Percentiles rank a stretch among this genome's conserved stretches.
Evolutionary conservation across 352 stramenopile genomes (phyloP).

Genomic region (Plasmopara muralis): DNA sequence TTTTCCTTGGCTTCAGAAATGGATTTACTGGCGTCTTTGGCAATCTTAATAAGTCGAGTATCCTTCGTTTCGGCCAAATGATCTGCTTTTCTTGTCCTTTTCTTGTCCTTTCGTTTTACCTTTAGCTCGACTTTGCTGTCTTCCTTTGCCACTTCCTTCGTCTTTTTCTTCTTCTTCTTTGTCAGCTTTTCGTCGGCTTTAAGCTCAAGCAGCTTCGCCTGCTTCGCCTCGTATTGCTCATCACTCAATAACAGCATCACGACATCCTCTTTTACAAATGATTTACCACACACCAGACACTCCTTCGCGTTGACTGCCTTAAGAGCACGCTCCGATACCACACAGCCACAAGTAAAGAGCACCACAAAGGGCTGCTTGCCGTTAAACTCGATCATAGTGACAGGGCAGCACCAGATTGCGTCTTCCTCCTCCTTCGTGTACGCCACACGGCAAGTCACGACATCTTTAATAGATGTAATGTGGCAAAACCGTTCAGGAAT

Average conservation of each 20-base stretch:
- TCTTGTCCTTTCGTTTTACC: constrained; percentile 20
- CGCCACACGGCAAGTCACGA: constrained; percentile 67
- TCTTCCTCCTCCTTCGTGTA: constrained; percentile 10
- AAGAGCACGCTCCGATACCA: constrained; percentile 82
- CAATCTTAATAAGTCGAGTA: constrained; percentile 35
- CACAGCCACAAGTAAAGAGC: constrained; percentile 74
- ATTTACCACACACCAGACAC: constrained; percentile 58
- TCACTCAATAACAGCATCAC: constrained; percentile 58
- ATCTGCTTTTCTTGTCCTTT: constrained; percentile 27
- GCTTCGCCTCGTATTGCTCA: constrained; percentile 41
- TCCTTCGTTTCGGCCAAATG: constrained; percentile 15
- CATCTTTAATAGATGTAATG: constrained; percentile 83
- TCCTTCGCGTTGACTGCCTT: constrained; percentile 75
- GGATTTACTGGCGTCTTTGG: constrained; percentile 43
- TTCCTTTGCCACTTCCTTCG: constrained; percentile 23
- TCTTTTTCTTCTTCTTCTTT: constrained; percentile 55
- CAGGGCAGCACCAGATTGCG: constrained; percentile 47
- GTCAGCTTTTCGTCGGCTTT: constrained; percentile 43
- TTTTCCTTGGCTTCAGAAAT: constrained; percentile 67
- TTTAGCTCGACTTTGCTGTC: constrained; percentile 27
- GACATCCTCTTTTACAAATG: constrained; percentile 45
- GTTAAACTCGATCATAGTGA: constrained; percentile 86
- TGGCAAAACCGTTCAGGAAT: constrained; percentile 69
- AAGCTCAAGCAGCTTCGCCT: constrained; percentile 37
- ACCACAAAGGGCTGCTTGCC: constrained; percentile 84